Conservation (phyloP, 1,139 yeast species). For the Scheffersomyces insectosa region DNA sequence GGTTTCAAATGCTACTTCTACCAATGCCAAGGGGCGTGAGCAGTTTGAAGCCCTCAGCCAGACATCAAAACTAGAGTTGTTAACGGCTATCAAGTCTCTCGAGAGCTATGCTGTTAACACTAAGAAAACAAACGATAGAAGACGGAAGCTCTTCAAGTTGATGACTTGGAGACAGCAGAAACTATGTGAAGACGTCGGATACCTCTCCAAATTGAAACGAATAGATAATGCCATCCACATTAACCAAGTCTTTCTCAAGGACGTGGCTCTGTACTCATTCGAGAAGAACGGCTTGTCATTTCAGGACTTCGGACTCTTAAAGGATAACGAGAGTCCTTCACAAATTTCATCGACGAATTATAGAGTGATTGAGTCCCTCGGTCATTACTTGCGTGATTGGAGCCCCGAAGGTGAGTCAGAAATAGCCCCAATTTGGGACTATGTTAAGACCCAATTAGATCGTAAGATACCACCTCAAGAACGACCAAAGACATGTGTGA, state of each 20-base stretch:
- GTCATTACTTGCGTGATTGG: constrained; percentile 82
- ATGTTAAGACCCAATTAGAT: constrained; percentile 38
- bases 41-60: constrained; percentile 18
- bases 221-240: constrained; percentile 45
- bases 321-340: constrained; percentile 10
- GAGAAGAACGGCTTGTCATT: constrained; percentile 38
- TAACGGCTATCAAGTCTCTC: constrained; percentile 55
- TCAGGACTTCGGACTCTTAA: constrained; percentile 38
- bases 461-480: constrained; percentile 24
- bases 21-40: constrained; percentile 10
- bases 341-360: constrained; percentile 41
- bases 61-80: constrained; percentile 31
- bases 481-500: constrained; percentile 42
- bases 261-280: constrained; percentile 44
- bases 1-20: constrained; percentile 2
- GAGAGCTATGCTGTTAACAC: constrained; percentile 44
- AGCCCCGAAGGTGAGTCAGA: constrained; percentile 44
- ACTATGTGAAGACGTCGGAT: constrained; percentile 54
- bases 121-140: constrained; percentile 44
- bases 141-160: constrained; percentile 45
- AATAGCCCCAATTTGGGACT: constrained; percentile 52
- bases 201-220: constrained; percentile 48
- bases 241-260: constrained; percentile 49
- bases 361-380: constrained; percentile 67
- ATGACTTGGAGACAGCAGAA: constrained; percentile 59